Conservation (phyloP, 129 eudicot genomes). For the Apium graveolens region DNA sequence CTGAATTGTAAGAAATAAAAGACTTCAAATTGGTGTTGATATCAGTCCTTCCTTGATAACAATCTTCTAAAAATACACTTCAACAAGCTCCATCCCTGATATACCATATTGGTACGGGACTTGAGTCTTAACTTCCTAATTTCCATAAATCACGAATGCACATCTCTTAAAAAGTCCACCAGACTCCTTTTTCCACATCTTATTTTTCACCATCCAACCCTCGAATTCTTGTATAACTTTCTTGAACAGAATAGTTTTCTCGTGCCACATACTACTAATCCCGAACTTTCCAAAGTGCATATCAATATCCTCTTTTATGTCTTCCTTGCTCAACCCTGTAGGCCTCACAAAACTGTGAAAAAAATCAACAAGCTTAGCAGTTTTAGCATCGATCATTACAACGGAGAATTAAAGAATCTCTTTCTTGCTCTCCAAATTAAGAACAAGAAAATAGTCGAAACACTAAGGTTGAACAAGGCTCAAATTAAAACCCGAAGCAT, state of each 20-base stretch:
- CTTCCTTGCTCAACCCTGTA: conserved; percentile 11
- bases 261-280: conserved; percentile 60
- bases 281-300: conserved; percentile 79
- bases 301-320: conserved; percentile 60
- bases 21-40: too few relatives aligned
- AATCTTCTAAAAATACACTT: too few relatives aligned
- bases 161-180: neutral
- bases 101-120: conserved; percentile 69
- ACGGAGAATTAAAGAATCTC: conserved; percentile 94
- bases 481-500: conserved; percentile 17
- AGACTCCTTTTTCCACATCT: neutral
- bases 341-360: conserved; percentile 41
- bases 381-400: conserved; percentile 66
- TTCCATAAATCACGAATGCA: conserved; percentile 15
- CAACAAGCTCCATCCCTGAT: conserved; percentile 47
- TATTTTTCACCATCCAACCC: neutral
- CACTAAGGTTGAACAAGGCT: conserved; percentile 36
- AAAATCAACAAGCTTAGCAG: conserved; percentile 58
- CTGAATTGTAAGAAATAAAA: too few relatives aligned
- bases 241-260: conserved; percentile 17
- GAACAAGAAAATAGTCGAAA: conserved; percentile 71
- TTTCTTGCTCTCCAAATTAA: conserved; percentile 93
- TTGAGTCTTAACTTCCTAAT: conserved; percentile 15
- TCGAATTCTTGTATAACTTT: conserved; percentile 77
- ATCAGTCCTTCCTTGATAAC: too few relatives aligned